These are phyloP conservation scores for Crithidia thermophila DNA, from an alignment of 208 protist species.

Conservation along the genomic window DNA sequence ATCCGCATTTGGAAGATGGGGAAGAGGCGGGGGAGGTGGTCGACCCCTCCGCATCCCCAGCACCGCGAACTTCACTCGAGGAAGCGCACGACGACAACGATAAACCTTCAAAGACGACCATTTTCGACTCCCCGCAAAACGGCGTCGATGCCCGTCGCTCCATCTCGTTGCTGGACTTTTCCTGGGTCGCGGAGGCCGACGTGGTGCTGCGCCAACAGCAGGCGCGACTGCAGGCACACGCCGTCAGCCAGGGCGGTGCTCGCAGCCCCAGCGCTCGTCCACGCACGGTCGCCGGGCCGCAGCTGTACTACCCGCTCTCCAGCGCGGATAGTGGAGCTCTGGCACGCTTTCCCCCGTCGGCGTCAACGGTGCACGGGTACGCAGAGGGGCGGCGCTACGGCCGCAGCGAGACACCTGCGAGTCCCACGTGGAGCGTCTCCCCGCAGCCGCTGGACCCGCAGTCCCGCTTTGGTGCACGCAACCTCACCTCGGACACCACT, in stretches of 20 bases:
- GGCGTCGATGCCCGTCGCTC: slow-evolving; percentile 10
- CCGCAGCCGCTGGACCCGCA: slow-evolving; percentile 30
- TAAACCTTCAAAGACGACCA: neutral
- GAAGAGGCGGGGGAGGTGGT: no score
- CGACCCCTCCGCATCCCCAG: no score
- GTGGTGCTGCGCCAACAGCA: slow-evolving; percentile 44
- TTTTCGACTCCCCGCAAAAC: neutral
- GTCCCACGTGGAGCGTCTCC: slow-evolving; percentile 23
- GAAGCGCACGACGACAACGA: neutral
- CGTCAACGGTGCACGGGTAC: no score
- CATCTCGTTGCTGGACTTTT: slow-evolving; percentile 41
- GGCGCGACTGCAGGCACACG: slow-evolving; percentile 31
- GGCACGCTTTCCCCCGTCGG: no score
- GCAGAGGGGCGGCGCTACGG: no score
- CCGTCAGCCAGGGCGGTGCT: neutral
- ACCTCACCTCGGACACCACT: neutral
- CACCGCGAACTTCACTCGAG: no score
- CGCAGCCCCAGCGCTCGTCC: slow-evolving; percentile 11
- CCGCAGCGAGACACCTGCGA: neutral
- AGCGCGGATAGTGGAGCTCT: no score
- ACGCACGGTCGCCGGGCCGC: neutral
- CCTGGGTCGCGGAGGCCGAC: slow-evolving; percentile 52
- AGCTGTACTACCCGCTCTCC: slow-evolving; percentile 1
- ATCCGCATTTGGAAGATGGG: no score
- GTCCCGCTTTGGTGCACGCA: slow-evolving; percentile 1